Evolutionary conservation across 2,329 filamentous ascomycete species (phyloP).

Genomic region (Pseudophaeomoniella oleicola): DNA sequence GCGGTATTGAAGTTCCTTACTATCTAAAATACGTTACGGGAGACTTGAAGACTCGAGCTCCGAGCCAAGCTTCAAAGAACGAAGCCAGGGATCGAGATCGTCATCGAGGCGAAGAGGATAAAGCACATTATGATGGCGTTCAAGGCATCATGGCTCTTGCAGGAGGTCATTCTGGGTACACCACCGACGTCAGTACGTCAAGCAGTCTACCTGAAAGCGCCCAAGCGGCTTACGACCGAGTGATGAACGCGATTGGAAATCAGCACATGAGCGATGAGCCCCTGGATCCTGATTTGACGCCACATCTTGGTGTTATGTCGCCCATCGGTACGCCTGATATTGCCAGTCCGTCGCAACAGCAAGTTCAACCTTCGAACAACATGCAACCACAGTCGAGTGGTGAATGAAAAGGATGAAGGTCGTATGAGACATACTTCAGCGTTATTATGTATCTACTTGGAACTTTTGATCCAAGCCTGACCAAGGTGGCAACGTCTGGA

Average conservation of each 20-base stretch:
- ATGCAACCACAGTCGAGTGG: too few relatives aligned
- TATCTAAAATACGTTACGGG: constrained; percentile 80
- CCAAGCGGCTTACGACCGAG: neutral
- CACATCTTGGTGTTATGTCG: neutral
- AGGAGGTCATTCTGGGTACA: constrained; percentile 19
- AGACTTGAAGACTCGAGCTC: constrained; percentile 73
- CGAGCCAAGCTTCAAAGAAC: constrained; percentile 40
- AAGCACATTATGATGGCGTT: constrained; percentile 31
- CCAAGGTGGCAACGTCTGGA: too few relatives aligned
- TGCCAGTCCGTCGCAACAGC: neutral
- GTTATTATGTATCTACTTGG: too few relatives aligned
- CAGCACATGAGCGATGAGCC: neutral
- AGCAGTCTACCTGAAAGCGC: neutral
- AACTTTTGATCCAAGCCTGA: too few relatives aligned
- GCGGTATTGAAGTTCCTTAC: constrained; percentile 76
- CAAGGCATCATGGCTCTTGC: constrained; percentile 33
- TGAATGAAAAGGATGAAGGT: too few relatives aligned
- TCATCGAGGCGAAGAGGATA: constrained; percentile 30
- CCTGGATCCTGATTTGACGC: neutral
- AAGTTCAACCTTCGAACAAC: neutral
- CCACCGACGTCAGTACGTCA: neutral
- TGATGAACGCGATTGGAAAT: neutral
- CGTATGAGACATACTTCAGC: too few relatives aligned
- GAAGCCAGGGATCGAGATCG: constrained; percentile 32
- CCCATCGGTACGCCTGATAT: neutral